Evolutionary conservation across 192 early-diverging fungal genomes (phyloP), one percentile per base, ranked within the genome.

Genomic region (Spizellomyces punctatus): DNA sequence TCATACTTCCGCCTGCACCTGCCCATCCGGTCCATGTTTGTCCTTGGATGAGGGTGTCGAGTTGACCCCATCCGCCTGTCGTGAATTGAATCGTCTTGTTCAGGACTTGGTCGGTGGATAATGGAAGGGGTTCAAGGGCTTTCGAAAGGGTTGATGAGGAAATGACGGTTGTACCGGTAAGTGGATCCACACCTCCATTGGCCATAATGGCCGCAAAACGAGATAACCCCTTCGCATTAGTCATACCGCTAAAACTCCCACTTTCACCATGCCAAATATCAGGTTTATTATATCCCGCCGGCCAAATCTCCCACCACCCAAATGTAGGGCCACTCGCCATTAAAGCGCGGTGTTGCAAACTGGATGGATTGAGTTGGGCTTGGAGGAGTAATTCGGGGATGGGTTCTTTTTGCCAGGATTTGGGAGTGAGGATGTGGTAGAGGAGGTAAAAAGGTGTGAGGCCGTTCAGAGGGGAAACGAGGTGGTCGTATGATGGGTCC

Each of bases 151-250:
- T 60, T 46, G 67, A 22, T n/a, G 56, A 36, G 42, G 63, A 22
- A 77, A 77, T 44, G 52, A 84, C 58, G 63, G 79, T 64, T 42
- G 58, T 60, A 57, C 72, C 63, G 8, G 63, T 45, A 41, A 82
- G 7, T 9, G 85, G 47, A 45, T 71, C 69, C 0, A 27, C 36
- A 63, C 85, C 84, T 21, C 79, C 69, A 66, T 91, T 88, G 46
- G 89, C 84, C 82, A 90, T 81, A 62, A 87, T 74, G 41, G 87
- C 83, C 41, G 83, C 86, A 5, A 92, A 59, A 63, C 83, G 82
- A 16, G 87, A 86, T 16, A 91, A 74, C 59, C 81, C 80, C n/a
- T 70, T 62, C 8, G 85, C 75, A 62, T 90, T 90, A 5, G 89
- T 86, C 58, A 83, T 74, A 6, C 87, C 89, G 65, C 64, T 72